Conservation (phyloP, 1,284 basidiomycete species). For the Kalmanozyma brasiliensis region DNA sequence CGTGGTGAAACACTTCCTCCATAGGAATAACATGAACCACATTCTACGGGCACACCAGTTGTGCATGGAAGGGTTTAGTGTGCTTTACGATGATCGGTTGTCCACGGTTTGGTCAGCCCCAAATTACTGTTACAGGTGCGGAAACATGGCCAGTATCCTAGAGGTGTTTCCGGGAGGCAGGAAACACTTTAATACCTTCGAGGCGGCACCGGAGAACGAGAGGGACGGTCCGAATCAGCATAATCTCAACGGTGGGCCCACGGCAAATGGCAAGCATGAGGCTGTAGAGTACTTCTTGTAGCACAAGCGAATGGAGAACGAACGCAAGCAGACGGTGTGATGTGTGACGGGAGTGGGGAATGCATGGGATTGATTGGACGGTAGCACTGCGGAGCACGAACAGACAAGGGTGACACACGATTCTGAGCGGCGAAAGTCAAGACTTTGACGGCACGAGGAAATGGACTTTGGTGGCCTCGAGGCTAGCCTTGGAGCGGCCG, state of each 20-base stretch:
- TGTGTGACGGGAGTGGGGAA: too few species aligned
- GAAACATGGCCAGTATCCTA: conserved; percentile 94
- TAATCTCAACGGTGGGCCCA: conserved; percentile 26
- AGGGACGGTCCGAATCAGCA: conserved; percentile 67
- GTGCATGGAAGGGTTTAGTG: conserved; percentile 98
- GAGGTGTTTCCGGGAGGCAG: conserved; percentile 90
- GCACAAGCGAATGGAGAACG: background rate
- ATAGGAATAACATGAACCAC: conserved; percentile 94
- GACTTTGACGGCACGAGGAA: too few species aligned
- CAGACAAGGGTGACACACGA: too few species aligned
- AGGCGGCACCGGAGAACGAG: conserved; percentile 98
- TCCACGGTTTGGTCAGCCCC: conserved; percentile 99
- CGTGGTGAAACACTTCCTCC: conserved; percentile 93
- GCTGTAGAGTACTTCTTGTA: conserved; percentile 62
- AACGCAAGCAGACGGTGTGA: too few species aligned
- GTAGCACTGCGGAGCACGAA: too few species aligned
- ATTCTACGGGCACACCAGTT: conserved; percentile 98
- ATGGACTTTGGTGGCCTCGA: too few species aligned
- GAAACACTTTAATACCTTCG: conserved; percentile 97
- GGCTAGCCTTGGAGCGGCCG: too few species aligned
- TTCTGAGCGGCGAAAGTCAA: too few species aligned
- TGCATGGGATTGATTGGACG: too few species aligned
- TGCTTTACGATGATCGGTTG: conserved; percentile 91
- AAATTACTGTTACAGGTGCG: conserved; percentile 98
- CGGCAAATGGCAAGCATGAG: conserved; percentile 47